Conservation (phyloP, 2,329 filamentous ascomycete genomes). For the Diaporthe vexans region DNA sequence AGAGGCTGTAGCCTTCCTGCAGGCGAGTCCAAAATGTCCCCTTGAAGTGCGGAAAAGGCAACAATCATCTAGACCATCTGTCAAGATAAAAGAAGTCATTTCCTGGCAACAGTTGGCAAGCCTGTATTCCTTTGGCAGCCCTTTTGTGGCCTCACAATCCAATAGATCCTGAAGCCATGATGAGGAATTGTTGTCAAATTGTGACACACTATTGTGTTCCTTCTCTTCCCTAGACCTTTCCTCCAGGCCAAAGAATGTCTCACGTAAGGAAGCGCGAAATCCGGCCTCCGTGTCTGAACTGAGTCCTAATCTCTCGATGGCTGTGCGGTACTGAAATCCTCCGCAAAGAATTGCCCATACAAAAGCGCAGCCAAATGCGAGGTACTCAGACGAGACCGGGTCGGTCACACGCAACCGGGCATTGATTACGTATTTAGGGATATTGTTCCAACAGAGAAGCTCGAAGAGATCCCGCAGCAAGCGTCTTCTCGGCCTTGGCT, state of each 20-base stretch:
- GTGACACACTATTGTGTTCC: not conserved
- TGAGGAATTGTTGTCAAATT: not conserved
- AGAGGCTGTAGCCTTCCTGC: not conserved
- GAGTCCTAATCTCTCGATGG: not conserved
- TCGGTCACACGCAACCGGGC: not conserved
- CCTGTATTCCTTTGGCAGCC: not conserved
- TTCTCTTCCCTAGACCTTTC: not conserved
- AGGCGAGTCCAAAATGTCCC: not conserved
- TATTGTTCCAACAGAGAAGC: constrained; percentile 10
- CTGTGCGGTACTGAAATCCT: not conserved
- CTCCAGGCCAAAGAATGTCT: not conserved
- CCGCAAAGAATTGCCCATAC: not conserved
- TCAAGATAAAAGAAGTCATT: not conserved
- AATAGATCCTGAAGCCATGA: not conserved
- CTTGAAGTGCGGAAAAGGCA: not conserved
- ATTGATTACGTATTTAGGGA: not conserved
- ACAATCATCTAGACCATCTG: not conserved
- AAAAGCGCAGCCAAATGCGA: not conserved
- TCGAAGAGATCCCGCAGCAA: constrained; percentile 5
- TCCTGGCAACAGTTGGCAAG: not conserved
- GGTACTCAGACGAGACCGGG: not conserved
- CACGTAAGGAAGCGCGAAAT: not conserved
- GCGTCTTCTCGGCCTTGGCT: not conserved
- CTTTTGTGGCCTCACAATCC: not conserved
- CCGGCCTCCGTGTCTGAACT: not conserved